Evolutionary conservation across 2,329 filamentous ascomycete species (phyloP).

Genomic region (Ophiosphaerella narmari): DNA sequence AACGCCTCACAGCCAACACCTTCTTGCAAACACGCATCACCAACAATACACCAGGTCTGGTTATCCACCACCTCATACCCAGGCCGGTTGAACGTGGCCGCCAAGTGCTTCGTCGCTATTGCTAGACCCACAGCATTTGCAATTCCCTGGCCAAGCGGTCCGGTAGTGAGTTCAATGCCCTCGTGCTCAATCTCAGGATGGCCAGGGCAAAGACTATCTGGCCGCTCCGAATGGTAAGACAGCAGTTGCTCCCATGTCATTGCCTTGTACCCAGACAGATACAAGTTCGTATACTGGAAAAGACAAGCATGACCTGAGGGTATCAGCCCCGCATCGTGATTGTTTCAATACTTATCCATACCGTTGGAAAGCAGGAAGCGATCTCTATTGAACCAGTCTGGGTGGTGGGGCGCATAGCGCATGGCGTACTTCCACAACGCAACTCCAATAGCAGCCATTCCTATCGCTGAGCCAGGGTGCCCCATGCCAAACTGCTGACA

Average conservation of each 20-base stretch:
- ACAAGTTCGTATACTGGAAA: constrained; percentile 59
- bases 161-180: constrained; percentile 64
- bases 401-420: constrained; percentile 62
- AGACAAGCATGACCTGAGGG: constrained; percentile 54
- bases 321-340: too few relatives aligned
- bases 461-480: constrained; percentile 52
- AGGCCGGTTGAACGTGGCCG: constrained; percentile 62
- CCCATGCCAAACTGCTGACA: constrained; percentile 71
- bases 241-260: constrained; percentile 64
- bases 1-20: constrained; percentile 63
- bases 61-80: constrained; percentile 55
- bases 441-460: constrained; percentile 66
- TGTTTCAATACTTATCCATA: constrained; percentile 7
- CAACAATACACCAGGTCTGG: constrained; percentile 61
- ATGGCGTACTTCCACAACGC: constrained; percentile 67
- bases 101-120: constrained; percentile 55
- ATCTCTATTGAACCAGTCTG: constrained; percentile 64
- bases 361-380: constrained; percentile 67
- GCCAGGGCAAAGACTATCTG: constrained; percentile 57
- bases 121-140: constrained; percentile 60
- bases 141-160: constrained; percentile 63
- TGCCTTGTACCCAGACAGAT: constrained; percentile 58
- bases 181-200: constrained; percentile 63
- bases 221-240: constrained; percentile 55
- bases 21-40: constrained; percentile 62